Evolutionary conservation across 176 grass and related monocot species (phyloP).

Genomic region (Zea mays): DNA sequence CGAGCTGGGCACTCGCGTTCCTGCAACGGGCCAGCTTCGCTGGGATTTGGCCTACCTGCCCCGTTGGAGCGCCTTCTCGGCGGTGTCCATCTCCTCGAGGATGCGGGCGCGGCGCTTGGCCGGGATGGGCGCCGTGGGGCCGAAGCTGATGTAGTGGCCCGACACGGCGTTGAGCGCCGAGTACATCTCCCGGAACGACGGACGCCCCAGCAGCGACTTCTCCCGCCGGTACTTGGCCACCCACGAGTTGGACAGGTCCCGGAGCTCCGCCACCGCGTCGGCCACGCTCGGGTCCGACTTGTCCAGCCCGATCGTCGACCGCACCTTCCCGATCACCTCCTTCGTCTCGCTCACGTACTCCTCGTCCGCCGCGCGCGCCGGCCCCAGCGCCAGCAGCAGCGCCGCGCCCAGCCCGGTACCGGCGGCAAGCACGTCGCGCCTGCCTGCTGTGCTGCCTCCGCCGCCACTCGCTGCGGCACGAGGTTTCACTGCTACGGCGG

Average conservation of each 20-base stretch:
- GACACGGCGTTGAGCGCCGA: slow-evolving; percentile 96
- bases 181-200: slow-evolving; percentile 97
- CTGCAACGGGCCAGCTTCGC: not conserved
- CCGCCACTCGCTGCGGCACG: not conserved
- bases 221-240: slow-evolving; percentile 94
- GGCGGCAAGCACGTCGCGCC: slow-evolving; percentile 37
- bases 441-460: not conserved
- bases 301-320: slow-evolving; percentile 79
- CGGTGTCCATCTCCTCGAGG: slow-evolving; percentile 96
- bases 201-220: slow-evolving; percentile 73
- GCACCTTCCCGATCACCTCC: slow-evolving; percentile 92
- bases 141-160: slow-evolving; percentile 99
- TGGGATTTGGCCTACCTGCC: slow-evolving; percentile 48
- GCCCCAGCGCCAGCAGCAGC: slow-evolving; percentile 30
- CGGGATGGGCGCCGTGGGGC: slow-evolving; percentile 90
- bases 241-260: slow-evolving; percentile 88
- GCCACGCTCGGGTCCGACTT: slow-evolving; percentile 83
- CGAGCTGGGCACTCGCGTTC: not conserved
- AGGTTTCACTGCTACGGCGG: slow-evolving; percentile 19
- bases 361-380: slow-evolving; percentile 59
- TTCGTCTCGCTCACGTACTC: slow-evolving; percentile 92
- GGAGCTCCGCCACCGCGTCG: slow-evolving; percentile 72
- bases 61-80: slow-evolving; percentile 91
- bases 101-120: slow-evolving; percentile 91
- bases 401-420: slow-evolving; percentile 19